Base-by-base conservation (phyloP, 805 yeast species). In the Kuraishia molischiana region DNA sequence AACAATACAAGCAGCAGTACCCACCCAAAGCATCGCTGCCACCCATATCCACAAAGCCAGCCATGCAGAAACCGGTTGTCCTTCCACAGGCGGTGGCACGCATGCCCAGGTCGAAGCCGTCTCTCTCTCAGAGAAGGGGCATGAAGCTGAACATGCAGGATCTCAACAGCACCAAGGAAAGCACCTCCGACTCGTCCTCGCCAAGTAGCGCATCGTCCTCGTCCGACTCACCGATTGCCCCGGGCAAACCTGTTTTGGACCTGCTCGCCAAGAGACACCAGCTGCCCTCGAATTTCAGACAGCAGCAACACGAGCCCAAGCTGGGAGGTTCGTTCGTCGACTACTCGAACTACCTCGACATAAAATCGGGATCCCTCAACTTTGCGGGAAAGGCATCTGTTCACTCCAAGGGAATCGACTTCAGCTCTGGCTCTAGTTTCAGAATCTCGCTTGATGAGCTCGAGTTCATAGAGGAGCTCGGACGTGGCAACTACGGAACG, bases 401-500 rank as follows among this genome's bases (percentile, higher is more conserved):
- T 35, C 92, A 89, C 50, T 81, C 97, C 0, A 77, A 84, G 45
- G 98, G 98, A 34, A 80, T 92, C 36, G 92, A 87, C 55, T 92
- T 92, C 51, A 73, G 85, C 28, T 77, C 84, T 35, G 98, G 98
- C 1, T 74, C 89, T 2, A 79, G 87, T 34, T 89, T 92, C 61
- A 68, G 83, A 41, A 87, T 92, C 29, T 79, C 92, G 3, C 69
- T 87, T 38, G 95, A 86, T 47, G 95, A 92, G 51, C 59, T 84
- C 40, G 82, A 82, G 49, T 77, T 83, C 45, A 66, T 85, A 40
- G 95, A 82, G 37, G 97, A 90, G 58, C 64, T 92, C 34, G 98
- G 98, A 2, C 74, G 90, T 34, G 98, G 98, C 8, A 92, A 92
- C 61, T 92, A 92, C 58, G 98, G 98, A 38, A 85, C 95, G 1